Evolutionary conservation across 1,284 basidiomycete genomes (phyloP).

Genomic region (Cutaneotrichosporon sp.): DNA sequence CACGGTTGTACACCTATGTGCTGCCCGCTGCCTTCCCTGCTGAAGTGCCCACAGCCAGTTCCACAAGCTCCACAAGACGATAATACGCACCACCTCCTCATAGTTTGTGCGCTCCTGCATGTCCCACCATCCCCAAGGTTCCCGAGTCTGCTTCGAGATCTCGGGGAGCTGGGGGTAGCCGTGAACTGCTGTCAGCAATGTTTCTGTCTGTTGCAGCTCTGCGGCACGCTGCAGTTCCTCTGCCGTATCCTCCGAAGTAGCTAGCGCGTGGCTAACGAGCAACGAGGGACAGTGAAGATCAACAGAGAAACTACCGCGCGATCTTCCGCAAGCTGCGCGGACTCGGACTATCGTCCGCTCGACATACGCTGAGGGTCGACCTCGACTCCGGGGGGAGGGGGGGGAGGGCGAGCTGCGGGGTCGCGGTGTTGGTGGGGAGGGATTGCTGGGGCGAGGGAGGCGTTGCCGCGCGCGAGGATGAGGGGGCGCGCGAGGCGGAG

Average conservation of each 20-base stretch:
- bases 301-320: too few relatives aligned
- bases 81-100: conserved; percentile 65
- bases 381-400: conserved; percentile 36
- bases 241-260: too few relatives aligned
- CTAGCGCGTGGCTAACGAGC: too few relatives aligned
- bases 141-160: conserved; percentile 62
- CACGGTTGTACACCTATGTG: too few relatives aligned
- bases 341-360: too few relatives aligned
- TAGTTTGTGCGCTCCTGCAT: conserved; percentile 74
- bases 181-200: conserved; percentile 35
- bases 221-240: too few relatives aligned
- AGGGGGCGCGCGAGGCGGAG: conserved; percentile 4
- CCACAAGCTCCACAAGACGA: background rate
- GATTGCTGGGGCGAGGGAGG: conserved; percentile 1
- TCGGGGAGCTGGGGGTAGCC: conserved; percentile 74
- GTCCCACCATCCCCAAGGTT: conserved; percentile 76
- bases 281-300: too few relatives aligned
- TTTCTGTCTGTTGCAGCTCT: too few relatives aligned
- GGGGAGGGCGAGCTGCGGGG: conserved; percentile 12
- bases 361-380: conserved; percentile 45
- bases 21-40: too few relatives aligned
- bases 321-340: too few relatives aligned
- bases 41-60: too few relatives aligned
- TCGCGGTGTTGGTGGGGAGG: conserved; percentile 16
- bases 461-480: conserved; percentile 4